These are phyloP conservation scores for Meira nashicola DNA, from an alignment of 1,284 basidiomycete genomes.

Conservation along the genomic window DNA sequence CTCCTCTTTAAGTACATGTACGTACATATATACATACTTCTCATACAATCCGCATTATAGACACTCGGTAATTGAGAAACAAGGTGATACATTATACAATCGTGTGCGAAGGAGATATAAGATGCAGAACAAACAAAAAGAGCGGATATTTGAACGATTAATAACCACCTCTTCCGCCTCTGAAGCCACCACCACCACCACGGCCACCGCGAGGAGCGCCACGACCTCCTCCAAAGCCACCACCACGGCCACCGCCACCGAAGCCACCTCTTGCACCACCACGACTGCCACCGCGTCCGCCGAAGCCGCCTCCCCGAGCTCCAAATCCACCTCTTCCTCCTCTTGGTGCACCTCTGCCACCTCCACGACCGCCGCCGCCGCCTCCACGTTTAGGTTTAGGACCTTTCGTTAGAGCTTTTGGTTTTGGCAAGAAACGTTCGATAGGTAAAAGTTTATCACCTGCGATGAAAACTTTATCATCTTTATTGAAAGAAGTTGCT, in stretches of 20 bases:
- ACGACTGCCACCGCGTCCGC: conserved; percentile 28
- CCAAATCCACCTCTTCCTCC: conserved; percentile 12
- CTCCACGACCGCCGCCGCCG: conserved; percentile 16
- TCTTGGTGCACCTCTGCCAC: conserved; percentile 12
- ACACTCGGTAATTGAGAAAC: too few species aligned
- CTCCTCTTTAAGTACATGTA: too few species aligned
- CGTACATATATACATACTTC: too few species aligned
- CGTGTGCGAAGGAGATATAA: background rate
- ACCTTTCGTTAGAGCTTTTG: conserved; percentile 60
- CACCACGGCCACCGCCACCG: conserved; percentile 25
- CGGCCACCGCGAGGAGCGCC: conserved; percentile 42
- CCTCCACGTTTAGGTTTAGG: conserved; percentile 19
- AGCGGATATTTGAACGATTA: conserved; percentile 15
- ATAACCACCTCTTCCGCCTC: conserved; percentile 40
- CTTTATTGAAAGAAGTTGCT: conserved; percentile 89
- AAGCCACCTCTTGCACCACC: conserved; percentile 17
- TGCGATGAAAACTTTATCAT: conserved; percentile 95
- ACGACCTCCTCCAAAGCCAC: conserved; percentile 50
- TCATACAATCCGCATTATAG: too few species aligned
- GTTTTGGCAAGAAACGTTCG: conserved; percentile 95
- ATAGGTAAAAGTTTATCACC: conserved; percentile 94
- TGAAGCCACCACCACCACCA: conserved; percentile 33
- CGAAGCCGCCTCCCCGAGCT: conserved; percentile 18
- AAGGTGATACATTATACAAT: too few species aligned
- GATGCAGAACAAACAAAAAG: background rate